Percentiles rank a stretch among this genome's conserved stretches.
These are phyloP conservation scores for Colletotrichum godetiae DNA, from an alignment of 2,329 filamentous ascomycete genomes.

Conservation along the genomic window DNA sequence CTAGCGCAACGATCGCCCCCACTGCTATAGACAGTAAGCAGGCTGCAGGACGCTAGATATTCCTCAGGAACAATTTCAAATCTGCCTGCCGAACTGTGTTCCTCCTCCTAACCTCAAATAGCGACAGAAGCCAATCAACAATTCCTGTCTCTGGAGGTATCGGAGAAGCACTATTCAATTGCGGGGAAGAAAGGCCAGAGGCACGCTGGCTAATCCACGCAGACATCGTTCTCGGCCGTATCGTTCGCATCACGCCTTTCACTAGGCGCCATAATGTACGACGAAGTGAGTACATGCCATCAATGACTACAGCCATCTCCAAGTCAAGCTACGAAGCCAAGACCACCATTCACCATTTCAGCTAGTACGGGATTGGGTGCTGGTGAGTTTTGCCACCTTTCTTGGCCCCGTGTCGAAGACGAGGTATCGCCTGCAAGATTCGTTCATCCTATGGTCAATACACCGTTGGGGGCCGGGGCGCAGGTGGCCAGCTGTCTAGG, in stretches of 20 bases:
- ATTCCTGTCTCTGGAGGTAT: neutral
- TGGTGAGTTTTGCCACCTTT: neutral
- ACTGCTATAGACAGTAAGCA: slow-evolving; percentile 7
- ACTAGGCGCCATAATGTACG: neutral
- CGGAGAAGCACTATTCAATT: neutral
- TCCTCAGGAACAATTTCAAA: neutral
- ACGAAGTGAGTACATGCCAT: neutral
- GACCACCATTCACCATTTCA: neutral
- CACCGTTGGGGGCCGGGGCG: no score
- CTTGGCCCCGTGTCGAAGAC: no score
- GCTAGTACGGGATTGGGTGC: neutral
- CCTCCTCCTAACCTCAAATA: neutral
- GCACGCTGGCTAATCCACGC: neutral
- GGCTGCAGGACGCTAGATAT: slow-evolving; percentile 17
- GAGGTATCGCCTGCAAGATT: no score
- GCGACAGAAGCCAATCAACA: neutral
- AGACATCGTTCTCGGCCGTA: neutral
- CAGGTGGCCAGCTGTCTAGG: no score
- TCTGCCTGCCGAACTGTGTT: neutral
- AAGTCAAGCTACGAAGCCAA: neutral
- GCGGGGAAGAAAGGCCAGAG: neutral
- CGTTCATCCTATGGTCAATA: no score
- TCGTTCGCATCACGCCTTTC: neutral
- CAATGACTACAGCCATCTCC: neutral
- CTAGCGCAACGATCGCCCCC: neutral